Evolutionary conservation across 352 stramenopile genomes (phyloP).

Genomic region (Pythium scleroteichum): DNA sequence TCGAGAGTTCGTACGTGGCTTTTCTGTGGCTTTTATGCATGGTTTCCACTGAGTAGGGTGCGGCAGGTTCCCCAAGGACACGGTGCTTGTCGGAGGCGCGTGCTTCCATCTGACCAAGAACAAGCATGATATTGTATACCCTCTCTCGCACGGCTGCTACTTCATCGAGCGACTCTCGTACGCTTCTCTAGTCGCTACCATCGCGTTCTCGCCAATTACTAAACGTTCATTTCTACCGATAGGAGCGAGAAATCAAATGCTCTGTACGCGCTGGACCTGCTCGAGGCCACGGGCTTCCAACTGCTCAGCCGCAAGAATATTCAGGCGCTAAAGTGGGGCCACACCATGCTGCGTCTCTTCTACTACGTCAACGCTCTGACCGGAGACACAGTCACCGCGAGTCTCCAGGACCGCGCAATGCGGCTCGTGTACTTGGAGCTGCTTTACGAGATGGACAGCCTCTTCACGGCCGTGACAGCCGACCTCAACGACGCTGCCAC

Average conservation of each 20-base stretch:
- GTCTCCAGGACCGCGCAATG: constrained; percentile 64
- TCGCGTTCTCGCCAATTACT: neutral
- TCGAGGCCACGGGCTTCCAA: constrained; percentile 74
- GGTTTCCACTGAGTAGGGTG: too few species aligned
- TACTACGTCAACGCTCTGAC: constrained; percentile 82
- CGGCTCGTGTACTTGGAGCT: constrained; percentile 70
- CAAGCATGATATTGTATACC: constrained; percentile 44
- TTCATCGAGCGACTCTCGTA: constrained; percentile 82
- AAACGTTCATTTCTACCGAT: neutral
- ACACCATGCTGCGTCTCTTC: constrained; percentile 73
- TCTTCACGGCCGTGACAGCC: constrained; percentile 53
- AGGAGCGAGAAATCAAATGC: constrained; percentile 75
- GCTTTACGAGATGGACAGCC: constrained; percentile 62
- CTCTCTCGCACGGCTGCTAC: constrained; percentile 68
- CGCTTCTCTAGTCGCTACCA: constrained; percentile 19
- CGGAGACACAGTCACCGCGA: constrained; percentile 43
- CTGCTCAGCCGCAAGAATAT: constrained; percentile 78
- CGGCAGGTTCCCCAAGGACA: constrained; percentile 56
- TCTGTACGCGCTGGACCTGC: constrained; percentile 66
- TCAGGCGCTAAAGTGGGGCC: constrained; percentile 83
- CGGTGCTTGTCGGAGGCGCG: constrained; percentile 69
- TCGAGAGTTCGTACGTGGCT: constrained; percentile 49
- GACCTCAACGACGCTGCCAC: constrained; percentile 14
- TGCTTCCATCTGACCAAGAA: constrained; percentile 72
- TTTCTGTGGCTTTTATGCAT: too few species aligned